These are phyloP conservation scores for Phlebiopsis flavidoalba DNA, from an alignment of 768 basidiomycete species.

Conservation along the genomic window DNA sequence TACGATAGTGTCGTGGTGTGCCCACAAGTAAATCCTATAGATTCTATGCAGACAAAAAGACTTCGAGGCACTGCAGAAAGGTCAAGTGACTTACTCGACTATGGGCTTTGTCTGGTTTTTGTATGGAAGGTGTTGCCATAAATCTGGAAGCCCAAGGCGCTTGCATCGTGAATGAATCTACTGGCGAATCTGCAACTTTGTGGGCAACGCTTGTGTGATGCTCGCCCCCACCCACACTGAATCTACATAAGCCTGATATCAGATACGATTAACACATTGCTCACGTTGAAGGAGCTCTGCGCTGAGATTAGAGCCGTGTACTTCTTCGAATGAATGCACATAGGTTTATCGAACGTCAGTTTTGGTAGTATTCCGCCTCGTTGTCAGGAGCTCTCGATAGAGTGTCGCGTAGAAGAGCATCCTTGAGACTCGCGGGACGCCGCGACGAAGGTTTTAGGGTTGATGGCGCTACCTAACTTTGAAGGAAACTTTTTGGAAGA, in stretches of 20 bases:
- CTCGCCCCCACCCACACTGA: conserved; percentile 56
- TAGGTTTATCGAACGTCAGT: conserved; percentile 51
- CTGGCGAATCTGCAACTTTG: conserved; percentile 50
- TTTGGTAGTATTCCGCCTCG: conserved; percentile 47
- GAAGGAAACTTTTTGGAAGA: conserved; percentile 51
- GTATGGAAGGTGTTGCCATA: conserved; percentile 45
- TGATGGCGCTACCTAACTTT: conserved; percentile 45
- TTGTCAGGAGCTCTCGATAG: conserved; percentile 43
- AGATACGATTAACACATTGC: conserved; percentile 16
- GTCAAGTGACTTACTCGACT: conserved; percentile 43
- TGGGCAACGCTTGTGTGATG: conserved; percentile 46
- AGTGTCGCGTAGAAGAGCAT: conserved; percentile 49
- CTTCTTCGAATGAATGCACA: conserved; percentile 50
- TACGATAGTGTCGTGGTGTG: conserved; percentile 58
- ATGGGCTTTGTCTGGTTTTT: conserved; percentile 55
- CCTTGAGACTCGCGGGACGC: conserved; percentile 17
- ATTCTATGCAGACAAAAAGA: neutral
- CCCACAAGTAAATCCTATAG: conserved; percentile 52
- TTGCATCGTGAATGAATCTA: conserved; percentile 47
- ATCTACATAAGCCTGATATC: neutral
- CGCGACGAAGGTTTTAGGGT: conserved; percentile 27
- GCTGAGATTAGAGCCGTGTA: conserved; percentile 50
- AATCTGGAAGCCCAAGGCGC: conserved; percentile 51
- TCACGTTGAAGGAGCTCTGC: conserved; percentile 51
- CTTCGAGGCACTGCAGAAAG: too few species aligned